Conservation (phyloP, 768 basidiomycete genomes). For the Agaricus sinodeliciosus region DNA sequence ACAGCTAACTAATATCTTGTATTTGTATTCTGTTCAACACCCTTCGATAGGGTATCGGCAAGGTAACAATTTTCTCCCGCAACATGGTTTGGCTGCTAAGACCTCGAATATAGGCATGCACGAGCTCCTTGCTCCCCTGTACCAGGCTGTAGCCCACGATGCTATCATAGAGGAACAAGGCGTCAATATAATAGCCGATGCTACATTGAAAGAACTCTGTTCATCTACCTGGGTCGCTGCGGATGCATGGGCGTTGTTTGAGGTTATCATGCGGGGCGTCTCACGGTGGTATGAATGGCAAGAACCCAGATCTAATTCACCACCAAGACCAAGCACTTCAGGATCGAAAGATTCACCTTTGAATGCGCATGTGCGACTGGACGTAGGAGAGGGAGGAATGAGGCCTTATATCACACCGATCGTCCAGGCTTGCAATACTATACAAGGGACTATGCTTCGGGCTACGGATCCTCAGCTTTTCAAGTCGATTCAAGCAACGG, state of each 20-base stretch:
- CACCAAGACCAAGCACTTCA: constrained; percentile 7
- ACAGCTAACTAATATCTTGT: constrained; percentile 81
- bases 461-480: constrained; percentile 76
- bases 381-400: constrained; percentile 41
- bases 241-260: constrained; percentile 85
- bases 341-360: constrained; percentile 15
- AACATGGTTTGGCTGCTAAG: neutral
- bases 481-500: constrained; percentile 66
- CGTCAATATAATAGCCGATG: constrained; percentile 18
- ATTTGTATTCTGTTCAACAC: constrained; percentile 74
- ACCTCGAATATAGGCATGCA: constrained; percentile 71
- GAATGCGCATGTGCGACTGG: constrained; percentile 37
- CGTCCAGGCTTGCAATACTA: constrained; percentile 70
- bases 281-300: constrained; percentile 79
- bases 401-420: constrained; percentile 79
- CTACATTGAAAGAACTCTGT: constrained; percentile 51
- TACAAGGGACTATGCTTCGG: constrained; percentile 71
- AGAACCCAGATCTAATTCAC: constrained; percentile 25
- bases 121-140: constrained; percentile 85
- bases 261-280: constrained; percentile 67
- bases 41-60: constrained; percentile 90
- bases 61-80: constrained; percentile 26
- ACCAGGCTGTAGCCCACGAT: constrained; percentile 80
- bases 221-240: constrained; percentile 68
- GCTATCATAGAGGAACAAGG: constrained; percentile 40